These are phyloP conservation scores for Boletus sp. DNA, from an alignment of 768 basidiomycete genomes.

Conservation along the genomic window DNA sequence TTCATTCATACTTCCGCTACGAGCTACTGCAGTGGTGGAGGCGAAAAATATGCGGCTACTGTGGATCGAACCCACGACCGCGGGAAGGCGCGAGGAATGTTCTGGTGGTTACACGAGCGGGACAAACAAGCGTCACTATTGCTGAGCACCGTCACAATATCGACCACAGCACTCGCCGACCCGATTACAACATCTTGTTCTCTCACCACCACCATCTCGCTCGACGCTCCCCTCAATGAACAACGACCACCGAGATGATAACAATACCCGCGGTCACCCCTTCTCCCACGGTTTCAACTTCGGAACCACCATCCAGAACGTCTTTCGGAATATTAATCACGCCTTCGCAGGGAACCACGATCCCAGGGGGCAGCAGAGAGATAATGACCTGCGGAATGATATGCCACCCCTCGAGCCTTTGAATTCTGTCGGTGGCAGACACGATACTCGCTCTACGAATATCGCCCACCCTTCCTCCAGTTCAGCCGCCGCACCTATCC, in stretches of 20 bases:
- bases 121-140: constrained; percentile 22
- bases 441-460: neutral
- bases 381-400: neutral
- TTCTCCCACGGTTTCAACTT: constrained; percentile 23
- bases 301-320: constrained; percentile 28
- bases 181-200: constrained; percentile 18
- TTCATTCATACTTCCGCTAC: too few relatives aligned
- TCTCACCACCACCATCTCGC: constrained; percentile 20
- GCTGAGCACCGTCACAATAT: neutral
- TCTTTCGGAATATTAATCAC: constrained; percentile 33
- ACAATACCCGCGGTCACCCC: constrained; percentile 2
- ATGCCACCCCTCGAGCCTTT: constrained; percentile 5
- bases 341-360: constrained; percentile 21
- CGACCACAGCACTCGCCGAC: neutral
- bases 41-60: neutral
- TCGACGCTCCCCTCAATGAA: too few relatives aligned
- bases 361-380: neutral
- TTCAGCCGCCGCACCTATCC: neutral
- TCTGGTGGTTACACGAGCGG: constrained; percentile 31
- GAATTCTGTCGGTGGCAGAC: neutral
- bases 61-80: constrained; percentile 17
- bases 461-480: constrained; percentile 1
- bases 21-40: neutral
- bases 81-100: constrained; percentile 19
- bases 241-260: constrained; percentile 13